Evolutionary conservation across 768 basidiomycete genomes (phyloP).

Genomic region (Pisolithus orientalis): DNA sequence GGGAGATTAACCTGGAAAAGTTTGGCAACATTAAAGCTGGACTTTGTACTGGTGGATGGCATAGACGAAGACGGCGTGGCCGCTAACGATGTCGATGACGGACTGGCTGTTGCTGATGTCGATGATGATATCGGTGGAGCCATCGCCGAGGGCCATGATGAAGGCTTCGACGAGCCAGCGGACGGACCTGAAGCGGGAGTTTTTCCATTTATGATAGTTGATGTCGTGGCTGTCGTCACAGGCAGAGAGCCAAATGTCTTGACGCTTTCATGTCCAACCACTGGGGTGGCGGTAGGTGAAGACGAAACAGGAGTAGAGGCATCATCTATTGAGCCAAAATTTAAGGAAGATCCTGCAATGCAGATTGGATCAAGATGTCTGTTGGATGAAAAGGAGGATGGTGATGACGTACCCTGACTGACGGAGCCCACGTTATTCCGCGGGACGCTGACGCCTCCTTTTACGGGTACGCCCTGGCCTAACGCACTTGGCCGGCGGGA

Average conservation of each 20-base stretch:
- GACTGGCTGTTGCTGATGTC: slow-evolving; percentile 15
- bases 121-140: slow-evolving; percentile 18
- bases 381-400: not conserved
- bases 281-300: slow-evolving; percentile 65
- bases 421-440: slow-evolving; percentile 55
- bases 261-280: slow-evolving; percentile 62
- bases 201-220: slow-evolving; percentile 59
- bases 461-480: slow-evolving; percentile 64
- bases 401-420: slow-evolving; percentile 55
- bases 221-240: slow-evolving; percentile 32
- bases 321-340: slow-evolving; percentile 90
- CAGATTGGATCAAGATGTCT: slow-evolving; percentile 4
- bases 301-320: slow-evolving; percentile 70
- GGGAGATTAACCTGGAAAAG: slow-evolving; percentile 35
- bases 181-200: slow-evolving; percentile 39
- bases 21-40: slow-evolving; percentile 27
- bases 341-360: slow-evolving; percentile 56
- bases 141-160: slow-evolving; percentile 20
- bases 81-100: slow-evolving; percentile 29
- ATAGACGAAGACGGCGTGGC: slow-evolving; percentile 24
- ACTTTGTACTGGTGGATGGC: slow-evolving; percentile 16
- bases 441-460: slow-evolving; percentile 73
- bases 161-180: slow-evolving; percentile 31
- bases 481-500: slow-evolving; percentile 75
- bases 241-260: slow-evolving; percentile 81